Conservation (phyloP, 164 flowering plant species). For the Buxus sempervirens region DNA sequence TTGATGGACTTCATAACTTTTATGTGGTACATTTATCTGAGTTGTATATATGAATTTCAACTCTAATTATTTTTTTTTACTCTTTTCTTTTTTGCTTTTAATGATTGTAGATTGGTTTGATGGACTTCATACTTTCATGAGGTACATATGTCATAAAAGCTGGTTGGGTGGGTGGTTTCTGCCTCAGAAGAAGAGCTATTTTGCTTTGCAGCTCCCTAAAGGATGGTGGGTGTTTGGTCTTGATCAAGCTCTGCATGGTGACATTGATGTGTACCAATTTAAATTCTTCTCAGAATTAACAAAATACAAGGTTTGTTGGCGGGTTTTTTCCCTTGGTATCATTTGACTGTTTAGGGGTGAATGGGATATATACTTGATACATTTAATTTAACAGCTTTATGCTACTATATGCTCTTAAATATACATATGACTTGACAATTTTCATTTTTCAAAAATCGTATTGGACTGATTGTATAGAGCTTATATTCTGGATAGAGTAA, state of each 20-base stretch:
- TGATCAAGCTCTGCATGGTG: slow-evolving; percentile 93
- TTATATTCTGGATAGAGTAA: not conserved
- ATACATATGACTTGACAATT: not conserved
- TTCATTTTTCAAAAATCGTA: too few species aligned
- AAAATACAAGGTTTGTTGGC: slow-evolving; percentile 56
- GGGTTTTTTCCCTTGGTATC: slow-evolving; percentile 5
- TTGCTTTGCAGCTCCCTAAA: slow-evolving; percentile 93
- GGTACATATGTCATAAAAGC: slow-evolving; percentile 92
- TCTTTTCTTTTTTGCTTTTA: not conserved
- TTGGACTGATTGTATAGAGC: too few species aligned
- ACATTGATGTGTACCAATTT: slow-evolving; percentile 97
- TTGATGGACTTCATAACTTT: too few species aligned
- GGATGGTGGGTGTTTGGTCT: slow-evolving; percentile 99
- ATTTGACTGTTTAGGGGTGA: not conserved
- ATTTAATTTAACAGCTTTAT: not conserved
- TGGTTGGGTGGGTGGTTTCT: slow-evolving; percentile 99
- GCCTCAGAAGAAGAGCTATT: slow-evolving; percentile 98
- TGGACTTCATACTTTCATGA: slow-evolving; percentile 95
- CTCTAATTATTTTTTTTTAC: not conserved
- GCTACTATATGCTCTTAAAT: not conserved
- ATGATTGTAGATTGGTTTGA: slow-evolving; percentile 90
- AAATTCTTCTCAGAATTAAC: slow-evolving; percentile 83
- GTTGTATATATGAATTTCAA: not conserved
- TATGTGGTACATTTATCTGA: too few species aligned
- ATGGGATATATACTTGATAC: not conserved